phyloP scores from a whole-genome alignment of 176 grass and related monocot genomes.

The Dendrocalamus sinicus region DNA sequence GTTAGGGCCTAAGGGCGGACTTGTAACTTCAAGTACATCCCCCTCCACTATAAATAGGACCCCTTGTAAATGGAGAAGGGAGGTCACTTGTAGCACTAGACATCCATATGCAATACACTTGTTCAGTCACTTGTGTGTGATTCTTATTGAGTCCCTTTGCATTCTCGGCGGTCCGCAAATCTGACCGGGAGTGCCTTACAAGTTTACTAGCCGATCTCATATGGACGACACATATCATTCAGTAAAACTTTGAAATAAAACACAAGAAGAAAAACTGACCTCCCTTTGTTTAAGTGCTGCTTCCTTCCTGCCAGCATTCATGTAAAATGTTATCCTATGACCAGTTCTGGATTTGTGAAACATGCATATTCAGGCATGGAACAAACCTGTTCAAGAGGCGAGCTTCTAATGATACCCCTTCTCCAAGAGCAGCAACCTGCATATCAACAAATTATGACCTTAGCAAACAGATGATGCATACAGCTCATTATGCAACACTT shows the following conservation, averaged over 20 bases:
- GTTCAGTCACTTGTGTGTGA: too few relatives aligned
- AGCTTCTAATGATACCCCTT: slow-evolving; percentile 93
- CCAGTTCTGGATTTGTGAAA: slow-evolving; percentile 42
- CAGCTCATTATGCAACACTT: neutral
- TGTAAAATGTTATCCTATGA: slow-evolving; percentile 46
- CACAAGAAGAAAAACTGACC: slow-evolving; percentile 56
- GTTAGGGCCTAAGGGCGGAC: too few relatives aligned
- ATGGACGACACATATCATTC: neutral
- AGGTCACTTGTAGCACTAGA: too few relatives aligned
- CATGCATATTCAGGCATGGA: slow-evolving; percentile 28
- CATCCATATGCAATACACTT: too few relatives aligned
- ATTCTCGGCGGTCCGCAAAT: too few relatives aligned
- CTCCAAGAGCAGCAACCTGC: slow-evolving; percentile 97
- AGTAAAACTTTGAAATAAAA: slow-evolving; percentile 4
- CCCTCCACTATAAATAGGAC: too few relatives aligned
- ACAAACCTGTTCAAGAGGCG: slow-evolving; percentile 93
- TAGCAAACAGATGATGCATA: slow-evolving; percentile 20
- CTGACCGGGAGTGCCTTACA: too few relatives aligned
- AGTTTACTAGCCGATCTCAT: too few relatives aligned
- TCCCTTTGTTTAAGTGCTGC: slow-evolving; percentile 96
- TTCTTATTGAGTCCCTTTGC: too few relatives aligned
- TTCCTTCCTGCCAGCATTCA: slow-evolving; percentile 85
- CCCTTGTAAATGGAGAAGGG: too few relatives aligned
- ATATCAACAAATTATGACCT: slow-evolving; percentile 52
- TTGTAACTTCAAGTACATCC: too few relatives aligned